phyloP scores from a whole-genome alignment of 805 yeast genomes.

The Cephaloascus albidus region DNA sequence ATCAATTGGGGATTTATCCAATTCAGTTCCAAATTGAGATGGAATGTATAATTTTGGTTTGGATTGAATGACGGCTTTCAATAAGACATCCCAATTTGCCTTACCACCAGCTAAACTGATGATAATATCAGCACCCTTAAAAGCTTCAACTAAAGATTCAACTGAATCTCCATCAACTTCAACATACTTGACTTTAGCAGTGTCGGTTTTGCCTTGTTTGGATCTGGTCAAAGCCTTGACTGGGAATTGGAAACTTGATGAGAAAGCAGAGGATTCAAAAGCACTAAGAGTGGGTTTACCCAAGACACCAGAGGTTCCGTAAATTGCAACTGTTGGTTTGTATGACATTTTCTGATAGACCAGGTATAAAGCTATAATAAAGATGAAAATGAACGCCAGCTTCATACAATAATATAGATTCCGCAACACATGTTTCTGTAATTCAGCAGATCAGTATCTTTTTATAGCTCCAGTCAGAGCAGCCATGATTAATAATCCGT shows the following conservation, averaged over 20 bases:
- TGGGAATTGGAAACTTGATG: conserved; percentile 34
- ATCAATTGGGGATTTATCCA: conserved; percentile 7
- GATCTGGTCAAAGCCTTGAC: conserved; percentile 42
- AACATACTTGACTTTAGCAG: conserved; percentile 29
- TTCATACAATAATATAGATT: no score
- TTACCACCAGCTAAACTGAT: conserved; percentile 17
- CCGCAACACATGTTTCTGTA: no score
- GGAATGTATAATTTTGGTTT: conserved; percentile 31
- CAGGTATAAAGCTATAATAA: no score
- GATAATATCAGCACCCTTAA: conserved; percentile 21
- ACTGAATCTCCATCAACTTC: conserved; percentile 18
- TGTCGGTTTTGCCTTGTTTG: conserved; percentile 16
- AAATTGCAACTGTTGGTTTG: conserved; percentile 30
- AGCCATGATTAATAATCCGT: no score
- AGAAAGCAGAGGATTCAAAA: conserved; percentile 30
- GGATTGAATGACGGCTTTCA: conserved; percentile 14
- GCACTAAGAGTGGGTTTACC: conserved; percentile 40
- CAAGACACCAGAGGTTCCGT: conserved; percentile 44
- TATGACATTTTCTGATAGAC: no score
- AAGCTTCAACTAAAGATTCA: conserved; percentile 10
- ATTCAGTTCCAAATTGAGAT: conserved; percentile 26
- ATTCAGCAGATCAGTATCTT: no score
- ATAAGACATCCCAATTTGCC: conserved; percentile 12
- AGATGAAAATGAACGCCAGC: no score
- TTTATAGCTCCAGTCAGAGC: no score